These are phyloP conservation scores for Ascobolus immersus DNA, from an alignment of 495 filamentous ascomycete genomes.

Conservation along the genomic window DNA sequence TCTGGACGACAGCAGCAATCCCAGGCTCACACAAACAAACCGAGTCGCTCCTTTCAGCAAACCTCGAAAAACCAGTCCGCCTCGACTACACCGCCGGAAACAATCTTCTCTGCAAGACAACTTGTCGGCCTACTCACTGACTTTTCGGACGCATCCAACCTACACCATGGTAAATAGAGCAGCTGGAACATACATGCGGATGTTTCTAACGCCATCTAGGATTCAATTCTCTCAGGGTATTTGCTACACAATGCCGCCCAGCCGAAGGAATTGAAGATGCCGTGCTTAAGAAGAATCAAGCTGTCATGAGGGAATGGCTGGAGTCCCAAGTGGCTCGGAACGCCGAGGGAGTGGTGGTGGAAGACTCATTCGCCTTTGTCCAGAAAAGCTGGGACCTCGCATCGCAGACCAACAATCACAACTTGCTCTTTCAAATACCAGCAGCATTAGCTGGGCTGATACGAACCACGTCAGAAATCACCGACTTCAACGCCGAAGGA, in stretches of 20 bases:
- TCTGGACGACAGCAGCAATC: too few relatives aligned
- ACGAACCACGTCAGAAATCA: constrained; percentile 14
- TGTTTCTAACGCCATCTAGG: constrained; percentile 3
- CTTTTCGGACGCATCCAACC: constrained; percentile 6
- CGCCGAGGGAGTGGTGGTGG: neutral
- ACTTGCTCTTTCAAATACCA: constrained; percentile 8
- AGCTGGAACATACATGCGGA: neutral
- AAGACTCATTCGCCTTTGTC: constrained; percentile 3
- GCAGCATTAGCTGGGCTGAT: constrained; percentile 10
- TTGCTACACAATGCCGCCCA: constrained; percentile 9
- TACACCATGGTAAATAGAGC: constrained; percentile 10
- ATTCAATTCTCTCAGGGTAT: constrained; percentile 9
- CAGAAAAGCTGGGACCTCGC: neutral
- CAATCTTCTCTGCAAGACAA: constrained; percentile 6
- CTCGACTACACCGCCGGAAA: constrained; percentile 4
- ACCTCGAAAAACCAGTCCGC: too few relatives aligned
- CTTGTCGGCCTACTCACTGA: constrained; percentile 9
- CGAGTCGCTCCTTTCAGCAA: too few relatives aligned
- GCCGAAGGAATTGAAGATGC: constrained; percentile 5
- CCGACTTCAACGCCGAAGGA: constrained; percentile 10
- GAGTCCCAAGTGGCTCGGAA: constrained; percentile 6
- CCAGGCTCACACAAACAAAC: too few relatives aligned
- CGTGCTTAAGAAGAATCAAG: constrained; percentile 6
- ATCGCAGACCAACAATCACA: constrained; percentile 9
- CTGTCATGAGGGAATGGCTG: constrained; percentile 13